A percentile compares a stretch with the other conserved stretches of the same genome.
These are phyloP conservation scores for Parsonsia alboflavescens DNA, from an alignment of 257 asterid species.

Conservation along the genomic window DNA sequence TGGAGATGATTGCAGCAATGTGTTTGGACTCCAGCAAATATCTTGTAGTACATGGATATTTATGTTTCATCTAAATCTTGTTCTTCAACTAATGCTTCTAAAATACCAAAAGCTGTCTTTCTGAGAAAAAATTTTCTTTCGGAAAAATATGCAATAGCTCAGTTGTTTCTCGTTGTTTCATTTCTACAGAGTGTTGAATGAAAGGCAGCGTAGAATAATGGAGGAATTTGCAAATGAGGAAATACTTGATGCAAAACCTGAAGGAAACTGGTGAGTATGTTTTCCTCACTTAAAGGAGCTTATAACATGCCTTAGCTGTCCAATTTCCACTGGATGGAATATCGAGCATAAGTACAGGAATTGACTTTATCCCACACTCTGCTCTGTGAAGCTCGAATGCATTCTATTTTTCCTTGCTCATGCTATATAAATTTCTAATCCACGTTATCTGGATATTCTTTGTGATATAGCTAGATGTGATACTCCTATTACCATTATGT, in stretches of 20 bases:
- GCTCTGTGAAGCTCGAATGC: not conserved
- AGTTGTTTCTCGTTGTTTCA: not conserved
- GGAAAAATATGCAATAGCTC: not conserved
- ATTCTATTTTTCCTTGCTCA: not conserved
- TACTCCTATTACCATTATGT: not conserved
- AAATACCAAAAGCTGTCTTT: not conserved
- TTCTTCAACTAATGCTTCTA: not conserved
- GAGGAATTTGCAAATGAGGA: conserved; percentile 84
- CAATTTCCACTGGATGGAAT: not conserved
- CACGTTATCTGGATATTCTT: not conserved
- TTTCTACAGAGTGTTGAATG: conserved; percentile 50
- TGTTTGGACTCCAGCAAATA: not conserved
- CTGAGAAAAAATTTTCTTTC: not conserved
- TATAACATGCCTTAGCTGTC: not conserved
- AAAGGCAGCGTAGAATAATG: conserved; percentile 65
- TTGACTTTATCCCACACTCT: not conserved
- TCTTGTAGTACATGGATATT: not conserved
- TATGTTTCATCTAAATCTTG: not conserved
- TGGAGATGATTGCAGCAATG: not conserved
- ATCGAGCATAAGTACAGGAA: no score
- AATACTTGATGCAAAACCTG: conserved; percentile 35
- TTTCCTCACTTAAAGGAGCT: not conserved
- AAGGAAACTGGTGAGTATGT: conserved; percentile 58
- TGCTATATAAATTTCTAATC: not conserved
- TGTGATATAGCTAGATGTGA: not conserved